Percentiles rank a stretch among this genome's conserved stretches.
Conservation (phyloP, 176 grass and related monocot genomes). For the Urochloa ruziziensis region DNA sequence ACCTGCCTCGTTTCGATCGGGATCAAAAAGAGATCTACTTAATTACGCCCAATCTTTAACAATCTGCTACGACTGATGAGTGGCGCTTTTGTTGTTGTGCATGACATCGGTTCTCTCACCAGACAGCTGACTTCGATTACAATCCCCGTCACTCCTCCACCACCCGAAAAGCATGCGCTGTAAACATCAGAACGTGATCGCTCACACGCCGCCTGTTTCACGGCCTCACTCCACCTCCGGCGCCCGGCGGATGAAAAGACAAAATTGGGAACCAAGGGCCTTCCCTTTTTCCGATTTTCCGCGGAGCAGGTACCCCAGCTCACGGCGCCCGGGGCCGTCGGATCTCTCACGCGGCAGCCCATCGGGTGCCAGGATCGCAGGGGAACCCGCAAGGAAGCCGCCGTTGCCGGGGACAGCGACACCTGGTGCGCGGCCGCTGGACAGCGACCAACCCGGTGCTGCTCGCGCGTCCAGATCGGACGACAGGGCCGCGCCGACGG, state of each 20-base stretch:
- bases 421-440: constrained; percentile 30
- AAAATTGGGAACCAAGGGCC: background rate
- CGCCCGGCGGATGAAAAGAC: constrained; percentile 21
- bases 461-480: constrained; percentile 36
- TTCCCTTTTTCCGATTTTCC: background rate
- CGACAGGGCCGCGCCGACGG: constrained; percentile 21
- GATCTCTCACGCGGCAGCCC: constrained; percentile 37
- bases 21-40: background rate
- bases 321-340: constrained; percentile 16
- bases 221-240: background rate
- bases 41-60: background rate
- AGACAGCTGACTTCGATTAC: background rate
- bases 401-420: background rate
- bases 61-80: background rate
- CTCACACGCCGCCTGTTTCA: background rate
- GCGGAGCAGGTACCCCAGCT: constrained; percentile 23
- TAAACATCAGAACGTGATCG: constrained; percentile 16
- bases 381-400: constrained; percentile 29
- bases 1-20: background rate
- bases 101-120: background rate
- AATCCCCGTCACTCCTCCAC: background rate
- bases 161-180: background rate
- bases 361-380: background rate
- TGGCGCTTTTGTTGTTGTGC: background rate
- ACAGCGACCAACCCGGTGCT: constrained; percentile 15